Conservation (phyloP, 768 basidiomycete species). For the Tricholoma furcatifolium region DNA sequence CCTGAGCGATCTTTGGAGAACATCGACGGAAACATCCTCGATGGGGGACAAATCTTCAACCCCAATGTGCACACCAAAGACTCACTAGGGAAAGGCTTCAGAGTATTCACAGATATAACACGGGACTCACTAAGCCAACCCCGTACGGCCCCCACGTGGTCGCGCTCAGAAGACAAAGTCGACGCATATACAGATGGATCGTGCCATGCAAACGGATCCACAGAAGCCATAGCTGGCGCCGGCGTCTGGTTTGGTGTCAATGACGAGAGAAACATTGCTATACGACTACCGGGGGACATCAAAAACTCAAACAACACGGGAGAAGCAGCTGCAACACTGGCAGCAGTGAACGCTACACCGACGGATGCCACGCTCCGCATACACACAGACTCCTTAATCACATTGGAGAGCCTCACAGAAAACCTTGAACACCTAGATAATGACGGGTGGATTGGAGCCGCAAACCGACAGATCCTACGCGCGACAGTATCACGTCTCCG, state of each 20-base stretch:
- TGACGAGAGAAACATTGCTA: background rate
- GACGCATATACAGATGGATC: background rate
- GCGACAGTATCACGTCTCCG: background rate
- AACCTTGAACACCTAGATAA: background rate
- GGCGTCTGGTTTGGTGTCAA: background rate
- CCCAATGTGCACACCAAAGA: background rate
- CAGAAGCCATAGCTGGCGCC: background rate
- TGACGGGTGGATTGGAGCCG: background rate
- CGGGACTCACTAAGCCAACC: no score
- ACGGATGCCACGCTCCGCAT: background rate
- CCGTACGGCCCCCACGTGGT: background rate
- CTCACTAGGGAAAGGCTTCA: background rate
- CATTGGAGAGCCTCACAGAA: background rate
- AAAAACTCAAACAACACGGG: no score
- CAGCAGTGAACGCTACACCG: background rate
- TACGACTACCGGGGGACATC: background rate
- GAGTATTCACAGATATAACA: background rate
- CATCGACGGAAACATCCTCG: background rate
- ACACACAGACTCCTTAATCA: background rate
- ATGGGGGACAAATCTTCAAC: background rate
- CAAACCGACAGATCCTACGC: background rate
- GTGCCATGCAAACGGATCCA: background rate
- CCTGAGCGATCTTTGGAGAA: background rate
- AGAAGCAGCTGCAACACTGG: background rate
- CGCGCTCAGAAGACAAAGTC: background rate